Evolutionary conservation across 2,329 filamentous ascomycete genomes (phyloP).

Genomic region (Apiospora hydei): DNA sequence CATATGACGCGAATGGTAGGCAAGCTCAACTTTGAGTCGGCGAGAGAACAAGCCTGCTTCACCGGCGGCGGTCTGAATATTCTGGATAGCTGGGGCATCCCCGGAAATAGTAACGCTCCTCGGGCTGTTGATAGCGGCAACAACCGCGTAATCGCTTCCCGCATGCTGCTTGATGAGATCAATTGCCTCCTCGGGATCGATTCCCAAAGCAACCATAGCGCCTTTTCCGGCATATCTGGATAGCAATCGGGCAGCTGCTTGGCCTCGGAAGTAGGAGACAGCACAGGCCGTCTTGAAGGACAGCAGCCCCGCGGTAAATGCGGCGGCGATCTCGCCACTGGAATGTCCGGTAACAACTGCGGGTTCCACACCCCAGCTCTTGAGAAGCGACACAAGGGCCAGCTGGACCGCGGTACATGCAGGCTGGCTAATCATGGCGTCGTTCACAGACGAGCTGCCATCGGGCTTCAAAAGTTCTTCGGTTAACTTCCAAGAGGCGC

Average conservation of each 20-base stretch:
- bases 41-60: constrained; percentile 35
- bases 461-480: constrained; percentile 37
- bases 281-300: constrained; percentile 41
- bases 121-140: constrained; percentile 20
- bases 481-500: constrained; percentile 37
- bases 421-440: constrained; percentile 42
- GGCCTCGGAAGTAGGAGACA: constrained; percentile 46
- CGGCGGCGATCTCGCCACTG: constrained; percentile 50
- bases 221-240: constrained; percentile 35
- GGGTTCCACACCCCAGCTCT: constrained; percentile 40
- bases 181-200: constrained; percentile 22
- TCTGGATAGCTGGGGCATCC: constrained; percentile 23
- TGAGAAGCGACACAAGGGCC: constrained; percentile 46
- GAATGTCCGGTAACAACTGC: constrained; percentile 47
- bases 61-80: constrained; percentile 18
- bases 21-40: constrained; percentile 35
- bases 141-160: background rate
- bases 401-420: constrained; percentile 45
- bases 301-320: constrained; percentile 44
- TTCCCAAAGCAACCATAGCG: constrained; percentile 46
- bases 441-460: constrained; percentile 34
- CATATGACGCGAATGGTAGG: constrained; percentile 46
- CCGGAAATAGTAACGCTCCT: constrained; percentile 17
- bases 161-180: background rate
- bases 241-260: constrained; percentile 22